Evolutionary conservation across 2,329 filamentous ascomycete genomes (phyloP), one percentile per base, ranked within the genome.

Genomic region (Cucurbitaria berberidis): DNA sequence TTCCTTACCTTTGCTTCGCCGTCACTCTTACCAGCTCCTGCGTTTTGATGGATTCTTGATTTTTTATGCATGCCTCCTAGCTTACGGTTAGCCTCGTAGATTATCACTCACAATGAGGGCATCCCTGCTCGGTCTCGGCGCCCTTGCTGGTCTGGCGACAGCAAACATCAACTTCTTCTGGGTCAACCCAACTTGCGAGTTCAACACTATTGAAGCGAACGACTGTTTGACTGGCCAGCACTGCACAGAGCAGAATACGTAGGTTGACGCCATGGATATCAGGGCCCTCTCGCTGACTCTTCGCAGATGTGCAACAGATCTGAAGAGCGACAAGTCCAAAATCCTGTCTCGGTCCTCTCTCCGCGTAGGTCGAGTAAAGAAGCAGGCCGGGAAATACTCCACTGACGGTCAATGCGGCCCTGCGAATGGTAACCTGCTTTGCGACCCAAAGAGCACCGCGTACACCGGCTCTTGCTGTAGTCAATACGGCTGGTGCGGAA

Each of bases 141-240:
- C 62, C 44, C 62, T 78, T 50, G 73, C 69, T 47, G 71, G 71
- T 45, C 56, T 75, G 15, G 68, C 71, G 18, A 68, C 69, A 5
- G 80, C 78, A 48, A 82, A 82, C 63, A 82, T 82, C 66, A 76
- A 78, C 54, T 81, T 82, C 66, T 66, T 69, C 32, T 77, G 76
- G 70, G 76, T 80, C 8, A 74, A 79, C 43, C 76, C 81, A 19
- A 73, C 53, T 3, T 82, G 80, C 66, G 64, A 77, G 46, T 60
- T 62, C 49, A 55, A 51, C 22, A 29, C 57, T 1, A 27, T 62
- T 7, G 62, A 34, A n/a, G 60, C 42, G 26, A 65, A 43, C 48
- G 55, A 51, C 18, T 80, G 77, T 54, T 61, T 78, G 44, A 70
- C 68, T 45, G 74, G 76, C 39, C 72, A 77, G 59, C 55, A 73